Conservation (phyloP, 2,329 filamentous ascomycete genomes). For the Trichophyton rubrum region DNA sequence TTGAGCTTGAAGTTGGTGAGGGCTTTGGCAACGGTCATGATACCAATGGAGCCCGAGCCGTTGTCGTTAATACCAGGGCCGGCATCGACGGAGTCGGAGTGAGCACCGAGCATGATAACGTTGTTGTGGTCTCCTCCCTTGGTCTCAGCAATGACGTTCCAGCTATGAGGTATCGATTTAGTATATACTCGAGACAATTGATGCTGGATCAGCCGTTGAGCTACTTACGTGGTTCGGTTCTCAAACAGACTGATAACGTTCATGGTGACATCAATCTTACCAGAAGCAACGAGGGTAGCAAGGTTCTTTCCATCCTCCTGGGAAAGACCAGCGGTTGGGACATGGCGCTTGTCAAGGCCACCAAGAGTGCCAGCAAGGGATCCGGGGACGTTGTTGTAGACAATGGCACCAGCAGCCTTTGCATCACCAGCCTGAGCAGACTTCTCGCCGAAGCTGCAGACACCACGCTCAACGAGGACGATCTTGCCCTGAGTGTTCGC, state of each 20-base stretch:
- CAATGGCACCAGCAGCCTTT: conserved; percentile 56
- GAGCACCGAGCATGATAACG: conserved; percentile 46
- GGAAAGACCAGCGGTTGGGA: conserved; percentile 57
- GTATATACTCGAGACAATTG: conserved; percentile 11
- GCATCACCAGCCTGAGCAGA: conserved; percentile 54
- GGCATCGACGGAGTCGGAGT: conserved; percentile 48
- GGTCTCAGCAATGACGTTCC: conserved; percentile 50
- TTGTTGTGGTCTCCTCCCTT: conserved; percentile 47
- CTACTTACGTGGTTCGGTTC: conserved; percentile 33
- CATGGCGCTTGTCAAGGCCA: conserved; percentile 43
- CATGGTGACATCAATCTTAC: conserved; percentile 25
- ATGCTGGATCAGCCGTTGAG: neutral
- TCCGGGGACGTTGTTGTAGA: conserved; percentile 61
- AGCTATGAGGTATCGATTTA: conserved; percentile 18
- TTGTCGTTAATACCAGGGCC: conserved; percentile 69
- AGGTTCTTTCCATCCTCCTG: conserved; percentile 47
- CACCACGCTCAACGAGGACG: conserved; percentile 57
- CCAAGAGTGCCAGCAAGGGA: conserved; percentile 57
- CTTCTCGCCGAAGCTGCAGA: conserved; percentile 60
- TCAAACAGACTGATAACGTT: conserved; percentile 35
- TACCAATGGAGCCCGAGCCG: conserved; percentile 52
- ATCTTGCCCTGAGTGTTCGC: conserved; percentile 41
- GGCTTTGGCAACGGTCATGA: conserved; percentile 48
- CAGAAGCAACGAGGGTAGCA: conserved; percentile 40
- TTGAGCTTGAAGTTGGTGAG: conserved; percentile 60